Evolutionary conservation across 176 grass and related monocot genomes (phyloP), one percentile per base, ranked within the genome.

Genomic region (Raddia guianensis): DNA sequence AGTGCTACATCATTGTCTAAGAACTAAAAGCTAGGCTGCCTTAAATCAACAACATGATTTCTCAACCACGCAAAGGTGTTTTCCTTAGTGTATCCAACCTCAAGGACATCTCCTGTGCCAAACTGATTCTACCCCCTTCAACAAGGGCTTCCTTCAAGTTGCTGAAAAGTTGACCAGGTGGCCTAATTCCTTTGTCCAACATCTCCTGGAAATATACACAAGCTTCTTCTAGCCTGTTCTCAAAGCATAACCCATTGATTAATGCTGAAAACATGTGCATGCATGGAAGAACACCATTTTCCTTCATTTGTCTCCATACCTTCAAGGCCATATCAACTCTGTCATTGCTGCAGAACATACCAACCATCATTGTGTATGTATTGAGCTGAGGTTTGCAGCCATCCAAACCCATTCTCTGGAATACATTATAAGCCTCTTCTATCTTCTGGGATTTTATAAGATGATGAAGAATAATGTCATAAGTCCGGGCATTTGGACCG

Each of bases 261-360:
- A 93, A 63, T 82, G 91, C 53, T 34, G 84, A 90, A 62, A 90
- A 90, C 91, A 90, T 90, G 66, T 90, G 87, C 84, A 93, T 90
- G 66, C 91, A 87, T 40, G 91, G 91, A 79, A 84, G 62, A 14
- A 93, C 73, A 58, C 91, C 87, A 62, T 79, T 93, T 46, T 82
- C 87, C 27, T 81, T 85, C 87, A 85, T 93, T 68, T 90, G 81
- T 44, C 87, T 79, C 91, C 91, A 93, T 21, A 90, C 75, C 71
- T 87, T 87, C 65, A 94, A 70, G 10, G 91, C 92, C 89, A 94
- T 94, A 75, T 94, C 92, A 58, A 89, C 79, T 79, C 89, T 91
- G 64, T 74, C 77, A 14, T 79, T 72, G 49, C 62, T 82, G 57
- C 87, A 93, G 63, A 90, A 90, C 91, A 90, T 83, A 68, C 77